Base-by-base conservation (phyloP, 1,284 basidiomycete species). In the Takashimella koratensis region DNA sequence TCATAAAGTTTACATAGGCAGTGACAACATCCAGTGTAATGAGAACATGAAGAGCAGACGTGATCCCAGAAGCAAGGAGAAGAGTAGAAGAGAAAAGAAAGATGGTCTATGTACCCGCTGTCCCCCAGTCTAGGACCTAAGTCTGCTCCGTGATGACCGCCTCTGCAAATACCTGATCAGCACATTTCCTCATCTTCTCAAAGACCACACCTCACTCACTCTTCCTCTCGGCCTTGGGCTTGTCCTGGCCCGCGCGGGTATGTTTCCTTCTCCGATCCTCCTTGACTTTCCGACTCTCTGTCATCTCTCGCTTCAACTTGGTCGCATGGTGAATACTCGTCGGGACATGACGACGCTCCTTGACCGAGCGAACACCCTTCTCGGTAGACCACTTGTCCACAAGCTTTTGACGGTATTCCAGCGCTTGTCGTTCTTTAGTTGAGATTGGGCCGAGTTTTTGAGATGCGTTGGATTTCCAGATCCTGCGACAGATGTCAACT, bases 401-500 rank as follows among this genome's bases (percentile, higher is more conserved):
- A 57, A 99, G 83, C 60, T 83, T 87, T 53, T 92, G 86, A 26
- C 94, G 81, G 77, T 98, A 98, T 74, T 98, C 95, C 63, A 94
- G 88, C 19, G 87, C 84, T 6, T 92, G 90, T 51, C 90, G 84
- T 74, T 98, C 95, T 56, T 92, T 84, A n/a, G 89, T 87, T 48
- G 89, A 91, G 59, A 96, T 80, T 49, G 96, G 82, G 4, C 95
- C 96, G 25, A 98, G 80, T 75, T 91, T 96, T 63, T 96, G 93
- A 1, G 88, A 87, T 1, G 95, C 92, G 53, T 87, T 86, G 12
- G 90, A 84, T 75, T 99, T 99, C 96, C 96, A 98, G 65, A 99
- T 83, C 44, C 67, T 63, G 46, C 2, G n/a, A 16, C 30, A 16
- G n/a, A n/a, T n/a, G n/a, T n/a, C n/a, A n/a, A n/a, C n/a, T n/a